Conservation (phyloP, 371 early-diverging fungal genomes). For the Circinella umbellata region DNA sequence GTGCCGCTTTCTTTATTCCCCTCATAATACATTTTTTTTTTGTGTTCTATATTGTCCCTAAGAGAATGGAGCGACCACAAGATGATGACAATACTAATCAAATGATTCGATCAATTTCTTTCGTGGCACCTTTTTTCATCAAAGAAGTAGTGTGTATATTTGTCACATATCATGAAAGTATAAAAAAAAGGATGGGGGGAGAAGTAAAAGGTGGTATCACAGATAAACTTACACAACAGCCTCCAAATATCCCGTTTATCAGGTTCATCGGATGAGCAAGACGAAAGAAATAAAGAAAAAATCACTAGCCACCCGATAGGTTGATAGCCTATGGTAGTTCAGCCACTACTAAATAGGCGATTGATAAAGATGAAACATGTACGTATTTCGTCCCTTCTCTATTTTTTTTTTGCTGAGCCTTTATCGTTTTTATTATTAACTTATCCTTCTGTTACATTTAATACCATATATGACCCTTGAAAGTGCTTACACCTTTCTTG, state of each 20-base stretch:
- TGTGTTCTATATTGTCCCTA: too few species aligned
- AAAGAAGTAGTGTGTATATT: too few species aligned
- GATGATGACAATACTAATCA: background rate
- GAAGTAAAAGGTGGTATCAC: background rate
- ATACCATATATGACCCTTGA: too few species aligned
- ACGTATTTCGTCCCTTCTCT: background rate
- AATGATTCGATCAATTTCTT: conserved; percentile 4
- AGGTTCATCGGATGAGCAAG: conserved; percentile 1
- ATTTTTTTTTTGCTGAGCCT: background rate
- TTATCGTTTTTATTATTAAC: background rate
- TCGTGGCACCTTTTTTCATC: conserved; percentile 6
- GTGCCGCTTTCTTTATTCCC: background rate
- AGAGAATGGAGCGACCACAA: background rate
- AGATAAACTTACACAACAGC: background rate
- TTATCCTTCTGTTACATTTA: too few species aligned
- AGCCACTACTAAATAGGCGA: conserved; percentile 10
- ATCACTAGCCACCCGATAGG: conserved; percentile 11
- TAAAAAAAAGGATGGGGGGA: background rate
- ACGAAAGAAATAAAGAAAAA: background rate
- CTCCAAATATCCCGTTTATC: conserved; percentile 10
- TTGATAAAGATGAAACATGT: conserved; percentile 4
- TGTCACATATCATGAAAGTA: too few species aligned
- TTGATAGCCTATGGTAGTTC: background rate
- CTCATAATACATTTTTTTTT: background rate
- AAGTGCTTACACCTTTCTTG: too few species aligned